Conservation (phyloP, 306 rosid species). For the Vigna trinervia region DNA sequence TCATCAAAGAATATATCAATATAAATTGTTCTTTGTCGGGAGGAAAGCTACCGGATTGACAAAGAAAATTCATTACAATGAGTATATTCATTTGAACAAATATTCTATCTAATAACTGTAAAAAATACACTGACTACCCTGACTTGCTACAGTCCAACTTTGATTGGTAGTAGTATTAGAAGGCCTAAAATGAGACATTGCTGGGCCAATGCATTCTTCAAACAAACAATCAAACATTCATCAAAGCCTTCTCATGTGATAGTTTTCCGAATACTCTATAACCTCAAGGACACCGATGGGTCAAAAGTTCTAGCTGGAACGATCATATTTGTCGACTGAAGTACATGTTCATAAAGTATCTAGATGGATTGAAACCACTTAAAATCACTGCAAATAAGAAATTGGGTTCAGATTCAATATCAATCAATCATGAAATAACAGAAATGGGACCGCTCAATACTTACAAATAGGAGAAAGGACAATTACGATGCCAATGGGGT, state of each 20-base stretch:
- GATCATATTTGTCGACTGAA: constrained; percentile 75
- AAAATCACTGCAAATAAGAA: constrained; percentile 76
- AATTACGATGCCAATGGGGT: constrained; percentile 87
- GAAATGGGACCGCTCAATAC: constrained; percentile 48
- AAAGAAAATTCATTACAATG: constrained; percentile 51
- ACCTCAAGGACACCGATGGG: constrained; percentile 53
- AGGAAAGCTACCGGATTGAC: constrained; percentile 44
- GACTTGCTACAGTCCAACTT: constrained; percentile 58
- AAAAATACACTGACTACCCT: constrained; percentile 58
- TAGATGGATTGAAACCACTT: constrained; percentile 98
- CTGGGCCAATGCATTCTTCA: constrained; percentile 43
- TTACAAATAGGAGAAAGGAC: constrained; percentile 97
- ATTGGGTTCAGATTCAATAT: constrained; percentile 41
- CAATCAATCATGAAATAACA: constrained; percentile 32
- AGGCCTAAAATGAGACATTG: constrained; percentile 53
- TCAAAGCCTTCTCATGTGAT: constrained; percentile 48
- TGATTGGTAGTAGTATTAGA: constrained; percentile 49
- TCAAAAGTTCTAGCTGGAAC: constrained; percentile 54
- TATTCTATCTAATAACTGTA: constrained; percentile 52
- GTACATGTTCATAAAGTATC: constrained; percentile 90
- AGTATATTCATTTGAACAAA: constrained; percentile 57
- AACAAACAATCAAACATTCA: constrained; percentile 53
- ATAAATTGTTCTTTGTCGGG: constrained; percentile 39
- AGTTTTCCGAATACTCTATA: constrained; percentile 53
- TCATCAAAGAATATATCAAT: constrained; percentile 34